Percentiles rank a stretch among this genome's conserved stretches.
Conservation (phyloP, 345 rosid genomes). For the Stellera chamaejasme region DNA sequence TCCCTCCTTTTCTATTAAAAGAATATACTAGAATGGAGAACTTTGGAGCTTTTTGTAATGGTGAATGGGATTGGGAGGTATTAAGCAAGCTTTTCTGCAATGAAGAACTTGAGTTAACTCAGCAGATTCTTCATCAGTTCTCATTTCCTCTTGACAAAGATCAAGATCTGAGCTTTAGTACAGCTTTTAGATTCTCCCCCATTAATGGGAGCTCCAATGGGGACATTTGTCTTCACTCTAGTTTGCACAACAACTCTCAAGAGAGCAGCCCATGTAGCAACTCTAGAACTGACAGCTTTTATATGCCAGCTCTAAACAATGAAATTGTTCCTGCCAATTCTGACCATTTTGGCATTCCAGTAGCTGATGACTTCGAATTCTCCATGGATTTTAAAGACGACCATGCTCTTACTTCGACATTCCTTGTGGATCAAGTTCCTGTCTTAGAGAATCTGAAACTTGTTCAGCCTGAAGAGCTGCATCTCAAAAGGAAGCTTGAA, state of each 20-base stretch:
- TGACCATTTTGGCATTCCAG: constrained; percentile 7
- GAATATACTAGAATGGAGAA: constrained; percentile 23
- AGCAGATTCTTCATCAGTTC: constrained; percentile 21
- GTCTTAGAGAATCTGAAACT: not conserved
- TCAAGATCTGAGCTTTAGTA: constrained; percentile 7
- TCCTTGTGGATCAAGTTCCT: not conserved
- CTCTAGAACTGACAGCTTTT: constrained; percentile 10
- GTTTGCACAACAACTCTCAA: constrained; percentile 17
- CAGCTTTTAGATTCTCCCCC: constrained; percentile 15
- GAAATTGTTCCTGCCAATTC: constrained; percentile 17
- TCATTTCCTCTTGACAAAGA: constrained; percentile 21
- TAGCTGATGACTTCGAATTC: constrained; percentile 11
- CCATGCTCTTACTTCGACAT: constrained; percentile 5
- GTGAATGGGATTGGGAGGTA: constrained; percentile 49
- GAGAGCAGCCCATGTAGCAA: constrained; percentile 22
- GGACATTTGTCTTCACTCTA: constrained; percentile 8
- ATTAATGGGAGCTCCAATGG: constrained; percentile 20
- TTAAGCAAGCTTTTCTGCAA: constrained; percentile 28
- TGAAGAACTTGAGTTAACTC: constrained; percentile 26
- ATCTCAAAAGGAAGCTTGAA: constrained; percentile 31
- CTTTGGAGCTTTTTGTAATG: constrained; percentile 32
- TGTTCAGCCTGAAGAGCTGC: constrained; percentile 17
- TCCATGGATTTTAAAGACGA: constrained; percentile 21
- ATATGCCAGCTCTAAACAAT: constrained; percentile 14
- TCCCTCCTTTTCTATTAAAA: constrained; percentile 2